phyloP scores from a whole-genome alignment of 202 grass and related monocot genomes.

The Eragrostis tef region DNA sequence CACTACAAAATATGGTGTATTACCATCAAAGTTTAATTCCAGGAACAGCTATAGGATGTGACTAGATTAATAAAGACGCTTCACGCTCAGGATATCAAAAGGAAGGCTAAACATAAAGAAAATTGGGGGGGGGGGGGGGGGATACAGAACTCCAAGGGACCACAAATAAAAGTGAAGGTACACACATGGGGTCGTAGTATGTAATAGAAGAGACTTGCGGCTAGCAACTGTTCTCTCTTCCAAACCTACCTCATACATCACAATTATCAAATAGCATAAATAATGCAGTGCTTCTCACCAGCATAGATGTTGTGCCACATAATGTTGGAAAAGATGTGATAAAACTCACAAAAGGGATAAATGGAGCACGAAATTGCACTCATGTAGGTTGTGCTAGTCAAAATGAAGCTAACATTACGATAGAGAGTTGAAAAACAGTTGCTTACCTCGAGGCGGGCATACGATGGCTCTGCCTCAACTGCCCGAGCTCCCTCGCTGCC shows the following conservation, averaged over 20 bases:
- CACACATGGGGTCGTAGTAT: slow-evolving; percentile 30
- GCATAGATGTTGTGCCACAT: background rate
- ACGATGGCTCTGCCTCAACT: slow-evolving; percentile 82
- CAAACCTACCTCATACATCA: slow-evolving; percentile 33
- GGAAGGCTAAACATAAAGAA: background rate
- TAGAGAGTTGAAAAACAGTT: background rate
- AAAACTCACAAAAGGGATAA: background rate
- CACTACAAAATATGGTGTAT: slow-evolving; percentile 2
- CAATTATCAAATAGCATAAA: slow-evolving; percentile 29
- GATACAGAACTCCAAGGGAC: slow-evolving; percentile 36
- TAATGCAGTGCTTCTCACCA: background rate
- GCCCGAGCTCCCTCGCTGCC: slow-evolving; percentile 84
- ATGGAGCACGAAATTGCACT: slow-evolving; percentile 19
- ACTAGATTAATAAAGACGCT: background rate
- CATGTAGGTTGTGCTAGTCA: slow-evolving; percentile 4
- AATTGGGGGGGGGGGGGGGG: too few relatives aligned
- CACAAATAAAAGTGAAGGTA: slow-evolving; percentile 36
- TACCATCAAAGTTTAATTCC: background rate
- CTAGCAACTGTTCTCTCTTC: slow-evolving; percentile 12
- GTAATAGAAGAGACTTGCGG: slow-evolving; percentile 41
- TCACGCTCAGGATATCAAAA: background rate
- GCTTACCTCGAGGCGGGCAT: slow-evolving; percentile 74
- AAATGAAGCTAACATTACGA: slow-evolving; percentile 10
- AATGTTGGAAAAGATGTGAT: slow-evolving; percentile 7
- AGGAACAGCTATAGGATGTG: background rate